phyloP scores from a whole-genome alignment of 2,329 filamentous ascomycete genomes.

The Colletotrichum tabaci region DNA sequence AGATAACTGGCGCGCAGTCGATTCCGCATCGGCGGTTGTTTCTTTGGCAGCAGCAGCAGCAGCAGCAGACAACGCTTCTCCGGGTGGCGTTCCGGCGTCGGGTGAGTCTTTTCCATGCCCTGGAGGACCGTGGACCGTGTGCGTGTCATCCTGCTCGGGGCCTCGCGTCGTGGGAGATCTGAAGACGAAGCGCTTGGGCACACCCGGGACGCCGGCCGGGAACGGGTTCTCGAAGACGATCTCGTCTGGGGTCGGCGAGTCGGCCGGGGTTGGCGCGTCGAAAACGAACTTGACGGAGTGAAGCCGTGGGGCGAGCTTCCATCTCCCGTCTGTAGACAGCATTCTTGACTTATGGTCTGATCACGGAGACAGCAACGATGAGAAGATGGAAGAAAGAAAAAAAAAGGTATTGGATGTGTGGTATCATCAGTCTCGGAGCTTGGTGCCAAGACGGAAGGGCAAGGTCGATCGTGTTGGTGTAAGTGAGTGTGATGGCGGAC shows the following conservation, averaged over 20 bases:
- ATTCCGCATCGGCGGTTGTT: neutral
- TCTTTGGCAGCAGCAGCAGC: no score
- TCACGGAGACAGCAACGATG: neutral
- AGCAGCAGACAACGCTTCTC: neutral
- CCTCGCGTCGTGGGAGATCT: neutral
- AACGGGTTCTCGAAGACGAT: conserved; percentile 34
- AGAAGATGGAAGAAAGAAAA: no score
- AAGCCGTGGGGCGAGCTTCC: conserved; percentile 24
- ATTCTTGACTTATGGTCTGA: neutral
- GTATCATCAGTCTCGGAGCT: neutral
- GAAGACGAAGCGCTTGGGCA: conserved; percentile 22
- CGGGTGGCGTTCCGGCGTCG: no score
- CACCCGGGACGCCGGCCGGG: conserved; percentile 1
- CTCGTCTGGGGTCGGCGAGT: conserved; percentile 14
- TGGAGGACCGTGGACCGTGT: no score
- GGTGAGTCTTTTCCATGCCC: neutral
- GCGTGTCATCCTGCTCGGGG: neutral
- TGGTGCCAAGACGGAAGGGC: neutral
- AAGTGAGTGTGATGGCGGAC: neutral
- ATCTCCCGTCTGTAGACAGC: conserved; percentile 17
- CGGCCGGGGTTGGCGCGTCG: neutral
- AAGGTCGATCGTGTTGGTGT: neutral
- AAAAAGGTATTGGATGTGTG: no score
- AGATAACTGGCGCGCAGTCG: neutral
- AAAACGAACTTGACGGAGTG: conserved; percentile 39